Evolutionary conservation across 176 grass and related monocot species (phyloP).

Genomic region (Aegilops bicornis): DNA sequence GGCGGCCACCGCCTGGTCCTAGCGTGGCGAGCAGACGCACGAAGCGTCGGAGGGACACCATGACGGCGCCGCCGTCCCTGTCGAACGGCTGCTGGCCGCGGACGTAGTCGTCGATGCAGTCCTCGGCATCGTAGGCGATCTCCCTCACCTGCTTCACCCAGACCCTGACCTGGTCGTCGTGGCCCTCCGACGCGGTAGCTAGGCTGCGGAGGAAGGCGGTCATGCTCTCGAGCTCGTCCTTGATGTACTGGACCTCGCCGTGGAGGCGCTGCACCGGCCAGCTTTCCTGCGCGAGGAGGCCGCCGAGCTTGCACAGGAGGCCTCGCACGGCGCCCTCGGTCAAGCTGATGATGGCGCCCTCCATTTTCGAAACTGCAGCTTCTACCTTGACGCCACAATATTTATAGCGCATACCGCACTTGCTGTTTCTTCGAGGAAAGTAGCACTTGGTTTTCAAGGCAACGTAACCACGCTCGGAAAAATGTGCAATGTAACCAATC

Average conservation of each 20-base stretch:
- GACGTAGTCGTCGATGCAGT: conserved; percentile 36
- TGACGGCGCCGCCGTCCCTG: not conserved
- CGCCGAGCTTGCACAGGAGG: conserved; percentile 23
- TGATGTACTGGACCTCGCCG: conserved; percentile 36
- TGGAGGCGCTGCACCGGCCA: conserved; percentile 10
- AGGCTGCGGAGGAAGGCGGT: conserved; percentile 34
- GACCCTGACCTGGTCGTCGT: conserved; percentile 26
- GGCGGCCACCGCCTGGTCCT: not conserved
- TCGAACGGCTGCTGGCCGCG: not conserved
- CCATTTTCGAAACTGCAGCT: not conserved
- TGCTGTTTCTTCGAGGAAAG: not conserved
- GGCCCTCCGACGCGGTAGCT: not conserved
- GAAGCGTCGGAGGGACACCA: not conserved
- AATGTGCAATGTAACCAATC: not conserved
- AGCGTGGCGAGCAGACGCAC: not conserved
- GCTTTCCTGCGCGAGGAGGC: conserved; percentile 24
- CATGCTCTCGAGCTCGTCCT: conserved; percentile 44
- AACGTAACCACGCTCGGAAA: not conserved
- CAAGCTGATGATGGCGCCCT: conserved; percentile 24
- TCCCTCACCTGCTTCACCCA: conserved; percentile 45
- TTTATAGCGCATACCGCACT: not conserved
- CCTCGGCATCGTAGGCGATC: conserved; percentile 39
- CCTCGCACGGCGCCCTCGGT: conserved; percentile 23
- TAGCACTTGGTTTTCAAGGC: not conserved
- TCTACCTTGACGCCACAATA: no score